phyloP scores from a whole-genome alignment of 192 early-diverging fungal genomes.

The Podila horticola region DNA sequence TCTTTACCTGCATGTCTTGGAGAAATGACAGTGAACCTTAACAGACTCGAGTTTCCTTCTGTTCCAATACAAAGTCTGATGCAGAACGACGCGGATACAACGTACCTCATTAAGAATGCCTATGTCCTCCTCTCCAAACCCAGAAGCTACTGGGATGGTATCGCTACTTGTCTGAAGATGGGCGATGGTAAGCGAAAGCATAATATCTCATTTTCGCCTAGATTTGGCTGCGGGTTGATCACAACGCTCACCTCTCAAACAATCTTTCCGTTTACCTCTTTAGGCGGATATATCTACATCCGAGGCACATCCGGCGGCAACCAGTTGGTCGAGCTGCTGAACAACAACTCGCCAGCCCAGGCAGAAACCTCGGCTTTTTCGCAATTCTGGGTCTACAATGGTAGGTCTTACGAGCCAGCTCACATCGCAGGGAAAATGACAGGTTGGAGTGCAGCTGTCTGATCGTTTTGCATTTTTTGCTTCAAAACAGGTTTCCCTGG shows the following conservation, averaged over 20 bases:
- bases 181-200: slow-evolving; percentile 27
- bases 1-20: no score
- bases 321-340: neutral
- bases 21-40: no score
- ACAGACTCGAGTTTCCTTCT: no score
- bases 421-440: neutral
- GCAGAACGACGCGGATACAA: slow-evolving; percentile 39
- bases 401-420: neutral
- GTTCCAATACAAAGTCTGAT: neutral
- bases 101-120: slow-evolving; percentile 34
- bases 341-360: slow-evolving; percentile 3
- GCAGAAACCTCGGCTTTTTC: slow-evolving; percentile 4
- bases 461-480: no score
- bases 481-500: slow-evolving; percentile 18
- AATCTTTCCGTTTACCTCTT: neutral
- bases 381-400: slow-evolving; percentile 38
- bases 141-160: slow-evolving; percentile 32
- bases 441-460: neutral
- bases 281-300: slow-evolving; percentile 12
- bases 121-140: slow-evolving; percentile 31
- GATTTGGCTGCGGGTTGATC: no score
- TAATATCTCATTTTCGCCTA: no score
- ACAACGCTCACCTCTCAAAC: no score
- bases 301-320: slow-evolving; percentile 4
- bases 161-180: slow-evolving; percentile 33